Evolutionary conservation across 1,139 yeast species (phyloP), one percentile per base, ranked within the genome.

Genomic region (Pichia norvegensis): DNA sequence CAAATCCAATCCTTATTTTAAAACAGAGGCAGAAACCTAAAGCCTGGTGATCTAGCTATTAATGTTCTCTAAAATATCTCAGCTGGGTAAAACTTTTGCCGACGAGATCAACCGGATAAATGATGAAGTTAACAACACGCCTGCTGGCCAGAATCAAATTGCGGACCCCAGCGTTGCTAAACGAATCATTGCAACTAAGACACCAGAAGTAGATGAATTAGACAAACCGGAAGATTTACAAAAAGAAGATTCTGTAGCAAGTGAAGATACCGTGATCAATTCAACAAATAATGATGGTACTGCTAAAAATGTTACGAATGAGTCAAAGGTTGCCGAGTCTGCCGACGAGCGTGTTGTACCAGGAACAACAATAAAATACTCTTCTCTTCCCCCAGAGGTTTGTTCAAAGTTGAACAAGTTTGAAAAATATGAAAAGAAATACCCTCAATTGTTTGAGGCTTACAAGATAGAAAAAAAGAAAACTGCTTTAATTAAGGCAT

Each of bases 401-500:
- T 73, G 75, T 53, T 67, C 80, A 14, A 84, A 83, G 57, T 66
- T 90, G 64, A 74, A 76, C 51, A 88, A 86, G 67, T 86, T 86
- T 60, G 79, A 76, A 48, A 88, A 87, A 62, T 92, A 88, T 62
- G 97, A 92, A 63, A 85, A 84, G 47, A 86, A 86, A 60, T 90
- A 88, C 61, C 97, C 97, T 0, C 66, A 79, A 20, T 68, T 90
- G 16, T 72, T 87, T 42, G 84, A 83, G 42, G 97, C 97, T 0
- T 90, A 85, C 66, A 85, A 87, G 60, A 68, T 74, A 1, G 97
- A 88, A 61, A 87, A 85, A 67, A 70, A 74, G 41, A 84, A 82
- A 55, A 68, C 75, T 2, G 82, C 78, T 43, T 70, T 82, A 45
- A 74, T 88, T n/a, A 67, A 62, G 9, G 60, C 71, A 1, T 84